Conservation (phyloP, 2,329 filamentous ascomycete species). For the Exophiala aquamarina region DNA sequence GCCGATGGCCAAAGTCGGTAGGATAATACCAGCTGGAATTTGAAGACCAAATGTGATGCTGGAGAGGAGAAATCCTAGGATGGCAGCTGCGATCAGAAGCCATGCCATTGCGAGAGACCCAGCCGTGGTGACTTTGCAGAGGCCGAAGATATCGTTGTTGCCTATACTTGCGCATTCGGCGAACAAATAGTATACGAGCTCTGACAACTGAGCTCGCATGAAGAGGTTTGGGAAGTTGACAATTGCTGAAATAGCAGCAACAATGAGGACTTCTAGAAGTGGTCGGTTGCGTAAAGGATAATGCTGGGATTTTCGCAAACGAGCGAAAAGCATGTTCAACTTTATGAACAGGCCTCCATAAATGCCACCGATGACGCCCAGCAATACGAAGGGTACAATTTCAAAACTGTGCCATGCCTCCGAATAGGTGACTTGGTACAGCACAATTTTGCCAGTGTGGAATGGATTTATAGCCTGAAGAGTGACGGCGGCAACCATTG, state of each 20-base stretch:
- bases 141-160: slow-evolving; percentile 80
- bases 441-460: slow-evolving; percentile 87
- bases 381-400: slow-evolving; percentile 78
- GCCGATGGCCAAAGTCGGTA: slow-evolving; percentile 94
- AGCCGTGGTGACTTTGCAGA: slow-evolving; percentile 78
- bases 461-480: slow-evolving; percentile 93
- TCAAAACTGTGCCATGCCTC: slow-evolving; percentile 94
- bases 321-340: slow-evolving; percentile 81
- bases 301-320: slow-evolving; percentile 67
- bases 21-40: slow-evolving; percentile 90
- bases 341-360: slow-evolving; percentile 96
- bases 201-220: slow-evolving; percentile 88
- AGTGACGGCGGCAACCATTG: slow-evolving; percentile 96
- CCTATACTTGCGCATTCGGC: slow-evolving; percentile 77
- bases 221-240: slow-evolving; percentile 96
- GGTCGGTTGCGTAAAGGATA: slow-evolving; percentile 58
- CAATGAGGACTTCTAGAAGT: slow-evolving; percentile 73
- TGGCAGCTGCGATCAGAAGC: slow-evolving; percentile 75
- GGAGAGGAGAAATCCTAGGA: slow-evolving; percentile 81
- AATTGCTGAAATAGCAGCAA: slow-evolving; percentile 78
- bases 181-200: slow-evolving; percentile 89
- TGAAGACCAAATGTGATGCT: slow-evolving; percentile 90
- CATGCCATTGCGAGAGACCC: slow-evolving; percentile 80
- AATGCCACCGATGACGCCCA: slow-evolving; percentile 87
- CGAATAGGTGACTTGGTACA: slow-evolving; percentile 94